Evolutionary conservation across 106 monocot genomes (phyloP).

Genomic region (Phalaenopsis equestris): DNA sequence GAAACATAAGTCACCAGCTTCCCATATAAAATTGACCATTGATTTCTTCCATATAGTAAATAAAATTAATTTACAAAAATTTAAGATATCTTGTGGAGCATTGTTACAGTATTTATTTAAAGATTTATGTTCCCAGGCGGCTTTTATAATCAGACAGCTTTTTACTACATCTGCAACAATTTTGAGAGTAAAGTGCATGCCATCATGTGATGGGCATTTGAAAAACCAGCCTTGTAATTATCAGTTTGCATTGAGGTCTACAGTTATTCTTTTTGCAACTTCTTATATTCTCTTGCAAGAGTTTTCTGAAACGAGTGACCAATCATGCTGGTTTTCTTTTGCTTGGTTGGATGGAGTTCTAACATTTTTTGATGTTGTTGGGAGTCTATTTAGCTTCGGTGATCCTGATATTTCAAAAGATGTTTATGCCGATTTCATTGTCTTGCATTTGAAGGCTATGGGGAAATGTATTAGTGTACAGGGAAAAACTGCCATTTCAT

Average conservation of each 20-base stretch:
- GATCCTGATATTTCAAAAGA: slow-evolving; percentile 43
- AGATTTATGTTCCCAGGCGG: slow-evolving; percentile 37
- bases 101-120: slow-evolving; percentile 32
- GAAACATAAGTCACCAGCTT: slow-evolving; percentile 10
- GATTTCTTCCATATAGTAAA: slow-evolving; percentile 10
- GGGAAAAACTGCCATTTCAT: slow-evolving; percentile 62
- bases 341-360: slow-evolving; percentile 66
- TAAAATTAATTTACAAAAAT: slow-evolving; percentile 24
- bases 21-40: neutral
- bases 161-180: slow-evolving; percentile 69
- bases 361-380: slow-evolving; percentile 60
- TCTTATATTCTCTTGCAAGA: slow-evolving; percentile 37
- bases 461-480: slow-evolving; percentile 83
- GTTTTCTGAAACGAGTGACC: slow-evolving; percentile 25
- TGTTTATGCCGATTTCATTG: slow-evolving; percentile 43
- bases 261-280: slow-evolving; percentile 28
- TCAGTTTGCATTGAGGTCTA: slow-evolving; percentile 13
- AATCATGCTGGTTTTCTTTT: slow-evolving; percentile 25
- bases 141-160: slow-evolving; percentile 51
- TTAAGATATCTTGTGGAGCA: slow-evolving; percentile 15
- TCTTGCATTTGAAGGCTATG: slow-evolving; percentile 54
- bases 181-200: slow-evolving; percentile 38
- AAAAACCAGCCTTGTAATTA: slow-evolving; percentile 8
- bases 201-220: slow-evolving; percentile 5
- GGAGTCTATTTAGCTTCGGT: slow-evolving; percentile 26